phyloP scores from a whole-genome alignment of 75 land plant genomes.

The Pinus albicaulis region DNA sequence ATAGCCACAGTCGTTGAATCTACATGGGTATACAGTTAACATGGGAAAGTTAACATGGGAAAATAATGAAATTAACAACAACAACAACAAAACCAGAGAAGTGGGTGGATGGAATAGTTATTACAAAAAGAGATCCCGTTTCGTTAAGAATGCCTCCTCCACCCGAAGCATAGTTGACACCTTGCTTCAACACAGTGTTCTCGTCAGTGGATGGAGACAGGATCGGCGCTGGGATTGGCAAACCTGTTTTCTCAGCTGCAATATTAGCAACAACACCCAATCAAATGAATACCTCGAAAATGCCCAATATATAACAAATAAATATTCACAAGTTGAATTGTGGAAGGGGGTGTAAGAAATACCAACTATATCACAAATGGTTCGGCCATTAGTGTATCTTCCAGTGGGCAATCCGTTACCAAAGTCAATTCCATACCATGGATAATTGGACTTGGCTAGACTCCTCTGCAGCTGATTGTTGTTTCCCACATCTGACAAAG shows the following conservation, averaged over 20 bases:
- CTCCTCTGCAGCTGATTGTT: slow-evolving; percentile 22
- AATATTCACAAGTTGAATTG: background rate
- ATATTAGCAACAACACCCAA: background rate
- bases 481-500: slow-evolving; percentile 40
- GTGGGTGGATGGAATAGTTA: background rate
- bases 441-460: slow-evolving; percentile 21
- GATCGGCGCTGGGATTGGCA: too few relatives aligned
- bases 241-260: slow-evolving; percentile 37
- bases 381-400: slow-evolving; percentile 12
- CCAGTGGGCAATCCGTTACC: background rate
- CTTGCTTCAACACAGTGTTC: background rate
- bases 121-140: slow-evolving; percentile 35
- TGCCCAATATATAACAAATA: background rate
- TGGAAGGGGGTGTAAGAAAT: background rate
- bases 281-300: background rate
- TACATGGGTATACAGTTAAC: background rate
- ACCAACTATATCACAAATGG: slow-evolving; percentile 36
- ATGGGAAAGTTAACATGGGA: too few relatives aligned
- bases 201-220: slow-evolving; percentile 11
- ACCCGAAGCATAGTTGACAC: too few relatives aligned
- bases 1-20: too few relatives aligned
- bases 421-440: slow-evolving; percentile 42
- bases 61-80: background rate
- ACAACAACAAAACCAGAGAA: background rate
- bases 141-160: slow-evolving; percentile 47